Evolutionary conservation across 768 basidiomycete genomes (phyloP).

Genomic region (Leccinum subtestaceum): DNA sequence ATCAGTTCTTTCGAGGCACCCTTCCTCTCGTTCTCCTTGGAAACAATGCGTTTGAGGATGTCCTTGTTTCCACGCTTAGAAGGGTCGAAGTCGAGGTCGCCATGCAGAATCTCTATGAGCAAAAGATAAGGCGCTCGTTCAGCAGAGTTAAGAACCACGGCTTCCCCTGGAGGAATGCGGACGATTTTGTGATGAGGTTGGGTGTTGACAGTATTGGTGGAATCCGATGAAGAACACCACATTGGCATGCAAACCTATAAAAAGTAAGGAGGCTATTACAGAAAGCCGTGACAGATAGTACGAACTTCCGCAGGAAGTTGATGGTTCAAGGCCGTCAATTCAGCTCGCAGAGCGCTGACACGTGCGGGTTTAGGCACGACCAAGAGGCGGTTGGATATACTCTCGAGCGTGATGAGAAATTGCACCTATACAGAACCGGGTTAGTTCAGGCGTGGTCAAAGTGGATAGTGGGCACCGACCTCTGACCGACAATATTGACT

Average conservation of each 20-base stretch:
- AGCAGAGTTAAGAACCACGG: slow-evolving; percentile 96
- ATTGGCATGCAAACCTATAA: slow-evolving; percentile 80
- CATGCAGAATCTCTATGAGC: slow-evolving; percentile 84
- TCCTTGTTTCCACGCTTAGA: slow-evolving; percentile 80
- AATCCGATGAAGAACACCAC: slow-evolving; percentile 79
- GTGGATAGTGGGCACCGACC: slow-evolving; percentile 42
- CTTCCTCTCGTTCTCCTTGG: slow-evolving; percentile 59
- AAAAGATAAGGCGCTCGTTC: slow-evolving; percentile 94
- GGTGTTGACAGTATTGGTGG: slow-evolving; percentile 34
- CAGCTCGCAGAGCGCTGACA: slow-evolving; percentile 93
- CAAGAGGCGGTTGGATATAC: slow-evolving; percentile 87
- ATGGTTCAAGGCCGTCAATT: slow-evolving; percentile 93
- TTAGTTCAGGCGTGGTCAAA: not conserved
- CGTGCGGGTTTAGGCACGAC: slow-evolving; percentile 92
- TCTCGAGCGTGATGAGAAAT: slow-evolving; percentile 86
- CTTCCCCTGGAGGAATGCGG: slow-evolving; percentile 95
- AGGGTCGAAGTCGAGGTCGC: slow-evolving; percentile 93
- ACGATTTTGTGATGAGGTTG: slow-evolving; percentile 92
- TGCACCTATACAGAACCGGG: slow-evolving; percentile 51
- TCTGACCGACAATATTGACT: slow-evolving; percentile 87
- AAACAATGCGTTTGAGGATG: slow-evolving; percentile 70
- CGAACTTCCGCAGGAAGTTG: slow-evolving; percentile 91
- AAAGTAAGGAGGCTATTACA: slow-evolving; percentile 5
- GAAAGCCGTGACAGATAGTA: not conserved
- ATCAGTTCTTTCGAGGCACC: slow-evolving; percentile 58